These are phyloP conservation scores for Mucor plumbeus DNA, from an alignment of 371 early-diverging fungal genomes.

Conservation along the genomic window DNA sequence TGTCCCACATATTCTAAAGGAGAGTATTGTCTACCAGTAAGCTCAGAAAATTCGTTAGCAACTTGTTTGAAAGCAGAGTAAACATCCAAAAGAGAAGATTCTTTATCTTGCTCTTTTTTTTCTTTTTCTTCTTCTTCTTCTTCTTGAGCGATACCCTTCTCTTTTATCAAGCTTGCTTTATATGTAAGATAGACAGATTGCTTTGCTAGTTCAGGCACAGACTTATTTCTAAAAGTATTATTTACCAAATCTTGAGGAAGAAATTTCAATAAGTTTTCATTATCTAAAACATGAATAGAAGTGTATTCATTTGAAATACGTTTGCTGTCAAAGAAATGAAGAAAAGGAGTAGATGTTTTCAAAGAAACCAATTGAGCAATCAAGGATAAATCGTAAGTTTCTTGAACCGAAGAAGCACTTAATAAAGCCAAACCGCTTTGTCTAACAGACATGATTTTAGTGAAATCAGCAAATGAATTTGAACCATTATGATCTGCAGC, in stretches of 20 bases:
- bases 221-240: slow-evolving; percentile 19
- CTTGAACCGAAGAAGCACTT: slow-evolving; percentile 69
- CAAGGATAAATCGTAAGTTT: slow-evolving; percentile 68
- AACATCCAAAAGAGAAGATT: not conserved
- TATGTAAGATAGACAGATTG: slow-evolving; percentile 36
- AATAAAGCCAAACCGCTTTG: slow-evolving; percentile 77
- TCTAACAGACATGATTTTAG: slow-evolving; percentile 74
- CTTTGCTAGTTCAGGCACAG: not conserved
- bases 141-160: not conserved
- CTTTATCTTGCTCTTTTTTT: slow-evolving; percentile 20
- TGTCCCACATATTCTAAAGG: slow-evolving; percentile 54
- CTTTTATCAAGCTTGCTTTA: slow-evolving; percentile 12
- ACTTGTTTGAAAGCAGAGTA: not conserved
- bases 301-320: slow-evolving; percentile 41
- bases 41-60: slow-evolving; percentile 33
- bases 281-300: slow-evolving; percentile 21
- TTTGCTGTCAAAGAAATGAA: slow-evolving; percentile 51
- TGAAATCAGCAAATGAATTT: slow-evolving; percentile 47
- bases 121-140: too few relatives aligned
- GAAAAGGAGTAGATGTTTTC: slow-evolving; percentile 32
- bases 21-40: slow-evolving; percentile 48
- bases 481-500: slow-evolving; percentile 28
- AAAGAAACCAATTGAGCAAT: slow-evolving; percentile 54
- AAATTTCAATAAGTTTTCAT: slow-evolving; percentile 21
- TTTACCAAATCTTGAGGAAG: slow-evolving; percentile 27